Base-by-base conservation (phyloP, 805 yeast species). In the Starmerella geochares region DNA sequence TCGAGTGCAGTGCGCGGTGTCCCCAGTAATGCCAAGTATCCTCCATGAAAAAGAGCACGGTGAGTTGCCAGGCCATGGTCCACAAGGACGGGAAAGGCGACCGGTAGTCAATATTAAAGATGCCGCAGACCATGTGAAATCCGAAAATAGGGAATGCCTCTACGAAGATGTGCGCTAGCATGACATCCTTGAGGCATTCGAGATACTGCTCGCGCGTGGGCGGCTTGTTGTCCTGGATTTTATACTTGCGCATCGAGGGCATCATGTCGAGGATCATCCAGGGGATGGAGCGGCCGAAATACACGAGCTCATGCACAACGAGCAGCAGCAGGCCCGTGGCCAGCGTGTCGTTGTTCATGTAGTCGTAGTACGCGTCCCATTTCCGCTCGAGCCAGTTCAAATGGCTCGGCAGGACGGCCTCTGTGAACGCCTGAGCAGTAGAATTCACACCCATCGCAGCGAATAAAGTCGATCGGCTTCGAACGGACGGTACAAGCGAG, bases 11-110 rank as follows among this genome's bases (percentile, higher is more conserved):
- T 33, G 81, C 75, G 62, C 97, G 80, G 69, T 90, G 98, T 65
- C 83, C 81, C 83, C 92, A 83, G 74, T 90, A 90, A 69, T 90
- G 98, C 97, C 96, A 92, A 56, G 85, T 73, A 65, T 90, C 98
- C 70, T 90, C 98, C 55, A 83, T 67, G 39, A 85, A 74, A 66
- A 90, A 90, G 70, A 90, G 86, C 14, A 86, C 60, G 17, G 77
- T 73, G 51, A 88, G 75, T 67, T 90, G 96, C 47, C 70, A 61
- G 21, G 70, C 65, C 68, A 85, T 79, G 28, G 76, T 76, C 48
- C 68, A 67, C 63, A 71, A 60, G 13, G 77, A 63, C 46, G 97
- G 96, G 75, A 90, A 87, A 16, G 97, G 96, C 14, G 87, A 94
- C 25, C 75, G 71, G 61, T 79, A 77, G 11, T 80, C 68, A 59